Conservation (phyloP, 2,329 filamentous ascomycete genomes). For the Leptographium procerum region DNA sequence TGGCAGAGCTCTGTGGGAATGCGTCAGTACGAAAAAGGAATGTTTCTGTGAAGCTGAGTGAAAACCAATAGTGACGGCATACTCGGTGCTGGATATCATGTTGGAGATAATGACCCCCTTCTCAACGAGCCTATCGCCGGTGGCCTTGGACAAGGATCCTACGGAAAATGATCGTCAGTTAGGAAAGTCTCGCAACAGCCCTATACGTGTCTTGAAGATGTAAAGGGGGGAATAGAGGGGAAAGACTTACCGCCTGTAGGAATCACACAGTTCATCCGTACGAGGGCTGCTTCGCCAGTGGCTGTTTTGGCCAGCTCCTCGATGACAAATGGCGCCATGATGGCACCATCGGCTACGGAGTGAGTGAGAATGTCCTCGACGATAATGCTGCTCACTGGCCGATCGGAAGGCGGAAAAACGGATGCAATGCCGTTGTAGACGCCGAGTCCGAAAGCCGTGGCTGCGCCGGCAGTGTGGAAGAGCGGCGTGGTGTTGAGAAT, state of each 20-base stretch:
- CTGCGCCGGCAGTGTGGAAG: constrained; percentile 18
- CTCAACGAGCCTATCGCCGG: constrained; percentile 26
- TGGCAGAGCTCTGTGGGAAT: constrained; percentile 19
- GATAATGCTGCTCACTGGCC: constrained; percentile 22
- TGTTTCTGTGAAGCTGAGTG: too few relatives aligned
- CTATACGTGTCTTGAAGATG: too few relatives aligned
- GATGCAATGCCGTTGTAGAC: constrained; percentile 5
- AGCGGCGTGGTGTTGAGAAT: constrained; percentile 21
- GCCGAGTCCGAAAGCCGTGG: constrained; percentile 20
- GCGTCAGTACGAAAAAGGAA: neutral
- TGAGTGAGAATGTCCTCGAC: constrained; percentile 20
- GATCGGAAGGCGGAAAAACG: constrained; percentile 20
- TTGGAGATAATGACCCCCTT: constrained; percentile 24
- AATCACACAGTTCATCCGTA: constrained; percentile 21
- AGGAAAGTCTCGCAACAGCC: too few relatives aligned
- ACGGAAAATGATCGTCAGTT: too few relatives aligned
- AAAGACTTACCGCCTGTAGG: constrained; percentile 30
- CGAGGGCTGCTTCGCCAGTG: constrained; percentile 19
- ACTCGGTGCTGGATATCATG: constrained; percentile 32
- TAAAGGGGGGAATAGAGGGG: too few relatives aligned
- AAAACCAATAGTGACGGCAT: constrained; percentile 8
- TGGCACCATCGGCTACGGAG: constrained; percentile 15
- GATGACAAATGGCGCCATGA: constrained; percentile 27
- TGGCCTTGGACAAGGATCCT: constrained; percentile 26
- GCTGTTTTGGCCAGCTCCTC: constrained; percentile 28